These are phyloP conservation scores for Stachybotrys chartarum DNA, from an alignment of 2,329 filamentous ascomycete species.

Conservation along the genomic window DNA sequence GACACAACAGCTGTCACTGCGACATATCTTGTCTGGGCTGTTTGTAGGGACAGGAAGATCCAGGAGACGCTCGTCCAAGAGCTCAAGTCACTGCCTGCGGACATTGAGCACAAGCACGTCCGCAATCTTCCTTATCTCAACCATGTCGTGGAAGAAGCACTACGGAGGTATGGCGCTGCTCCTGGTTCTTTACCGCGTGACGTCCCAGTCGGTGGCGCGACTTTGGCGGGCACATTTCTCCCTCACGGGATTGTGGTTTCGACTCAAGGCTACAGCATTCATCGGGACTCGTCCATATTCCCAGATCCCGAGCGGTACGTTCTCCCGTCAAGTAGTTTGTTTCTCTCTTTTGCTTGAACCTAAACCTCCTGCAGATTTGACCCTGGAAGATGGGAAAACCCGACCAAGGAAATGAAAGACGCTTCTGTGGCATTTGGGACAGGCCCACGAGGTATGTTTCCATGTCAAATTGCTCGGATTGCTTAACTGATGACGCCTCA, in stretches of 20 bases:
- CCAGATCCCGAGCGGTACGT: not conserved
- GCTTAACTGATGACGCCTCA: not conserved
- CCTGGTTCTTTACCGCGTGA: not conserved
- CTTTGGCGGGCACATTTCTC: not conserved
- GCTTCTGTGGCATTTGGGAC: not conserved
- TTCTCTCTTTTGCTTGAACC: too few relatives aligned
- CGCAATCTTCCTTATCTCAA: not conserved
- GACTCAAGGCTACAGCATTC: not conserved
- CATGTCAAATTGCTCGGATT: not conserved
- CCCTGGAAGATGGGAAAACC: not conserved
- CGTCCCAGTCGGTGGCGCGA: not conserved
- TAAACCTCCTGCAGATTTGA: not conserved
- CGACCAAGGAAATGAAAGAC: not conserved
- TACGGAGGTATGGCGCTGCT: not conserved
- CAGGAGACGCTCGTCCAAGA: slow-evolving; percentile 24
- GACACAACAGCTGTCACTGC: slow-evolving; percentile 44
- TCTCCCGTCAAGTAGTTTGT: too few relatives aligned
- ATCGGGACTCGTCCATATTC: not conserved
- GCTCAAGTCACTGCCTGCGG: slow-evolving; percentile 21
- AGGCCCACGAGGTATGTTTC: not conserved
- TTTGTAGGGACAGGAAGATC: slow-evolving; percentile 22
- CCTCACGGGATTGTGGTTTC: not conserved
- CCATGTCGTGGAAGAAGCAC: not conserved
- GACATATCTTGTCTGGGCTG: slow-evolving; percentile 38
- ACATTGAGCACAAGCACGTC: not conserved